These are phyloP conservation scores for Aspergillus leporis DNA, from an alignment of 495 filamentous ascomycete species.

Conservation along the genomic window DNA sequence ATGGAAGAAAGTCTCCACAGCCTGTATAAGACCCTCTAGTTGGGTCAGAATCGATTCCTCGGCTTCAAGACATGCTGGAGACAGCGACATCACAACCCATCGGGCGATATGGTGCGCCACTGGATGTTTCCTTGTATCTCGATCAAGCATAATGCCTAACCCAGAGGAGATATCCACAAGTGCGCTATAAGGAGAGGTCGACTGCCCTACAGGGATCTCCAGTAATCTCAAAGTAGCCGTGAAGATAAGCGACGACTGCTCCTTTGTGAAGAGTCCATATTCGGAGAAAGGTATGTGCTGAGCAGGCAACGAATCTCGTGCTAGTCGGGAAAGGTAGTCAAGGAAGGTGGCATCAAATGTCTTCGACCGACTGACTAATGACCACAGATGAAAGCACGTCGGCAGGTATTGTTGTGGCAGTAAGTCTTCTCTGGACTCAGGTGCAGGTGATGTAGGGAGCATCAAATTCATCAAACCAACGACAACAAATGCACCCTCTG, in stretches of 20 bases:
- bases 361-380: slow-evolving; percentile 85
- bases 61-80: slow-evolving; percentile 77
- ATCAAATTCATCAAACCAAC: slow-evolving; percentile 81
- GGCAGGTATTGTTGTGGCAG: slow-evolving; percentile 85
- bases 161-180: slow-evolving; percentile 82
- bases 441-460: slow-evolving; percentile 79
- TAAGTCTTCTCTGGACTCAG: slow-evolving; percentile 66
- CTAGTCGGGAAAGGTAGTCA: slow-evolving; percentile 83
- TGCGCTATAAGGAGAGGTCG: slow-evolving; percentile 83
- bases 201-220: slow-evolving; percentile 96
- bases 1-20: slow-evolving; percentile 98
- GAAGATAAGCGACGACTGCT: slow-evolving; percentile 91
- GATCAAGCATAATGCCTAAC: slow-evolving; percentile 79
- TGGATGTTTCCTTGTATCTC: slow-evolving; percentile 90
- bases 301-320: slow-evolving; percentile 76
- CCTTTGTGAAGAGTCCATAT: slow-evolving; percentile 86
- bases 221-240: slow-evolving; percentile 85
- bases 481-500: slow-evolving; percentile 86
- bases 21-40: slow-evolving; percentile 91
- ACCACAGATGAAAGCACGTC: slow-evolving; percentile 95
- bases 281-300: slow-evolving; percentile 78
- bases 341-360: slow-evolving; percentile 83
- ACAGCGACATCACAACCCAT: slow-evolving; percentile 93
- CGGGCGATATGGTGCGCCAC: slow-evolving; percentile 89
- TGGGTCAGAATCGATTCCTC: slow-evolving; percentile 77